phyloP scores from a whole-genome alignment of 83 land plant genomes.

The Picea abies region DNA sequence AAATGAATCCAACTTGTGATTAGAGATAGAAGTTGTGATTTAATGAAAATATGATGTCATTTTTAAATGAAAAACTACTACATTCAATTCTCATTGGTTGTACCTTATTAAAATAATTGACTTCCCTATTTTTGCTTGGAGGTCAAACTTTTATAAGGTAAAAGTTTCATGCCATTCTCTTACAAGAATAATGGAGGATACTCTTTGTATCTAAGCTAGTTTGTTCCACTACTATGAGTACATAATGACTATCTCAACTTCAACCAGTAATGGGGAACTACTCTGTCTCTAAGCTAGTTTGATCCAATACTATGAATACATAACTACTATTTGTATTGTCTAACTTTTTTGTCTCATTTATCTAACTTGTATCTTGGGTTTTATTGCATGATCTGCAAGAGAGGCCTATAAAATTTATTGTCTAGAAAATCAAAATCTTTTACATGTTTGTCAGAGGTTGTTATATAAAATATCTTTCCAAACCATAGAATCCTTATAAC shows the following conservation, averaged over 20 bases:
- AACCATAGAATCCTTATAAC: slow-evolving; percentile 38
- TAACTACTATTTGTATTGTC: not conserved
- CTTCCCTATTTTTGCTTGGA: too few species aligned
- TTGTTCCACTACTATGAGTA: too few species aligned
- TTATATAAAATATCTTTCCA: slow-evolving; percentile 32
- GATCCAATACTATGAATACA: not conserved
- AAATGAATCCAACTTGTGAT: too few species aligned
- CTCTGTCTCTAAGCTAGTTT: not conserved
- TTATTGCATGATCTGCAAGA: slow-evolving; percentile 21
- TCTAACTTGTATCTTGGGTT: not conserved
- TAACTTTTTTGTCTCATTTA: not conserved
- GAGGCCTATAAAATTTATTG: slow-evolving; percentile 41
- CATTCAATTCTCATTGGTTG: not conserved
- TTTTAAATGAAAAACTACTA: too few species aligned
- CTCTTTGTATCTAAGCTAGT: too few species aligned
- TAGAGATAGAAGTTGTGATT: too few species aligned
- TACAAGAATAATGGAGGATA: too few species aligned
- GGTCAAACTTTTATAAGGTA: too few species aligned
- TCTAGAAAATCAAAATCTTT: slow-evolving; percentile 28
- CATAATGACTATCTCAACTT: too few species aligned
- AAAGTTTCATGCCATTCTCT: not conserved
- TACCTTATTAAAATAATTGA: too few species aligned
- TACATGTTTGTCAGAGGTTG: slow-evolving; percentile 34
- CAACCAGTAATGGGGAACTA: too few species aligned
- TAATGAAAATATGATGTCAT: too few species aligned